Percentiles rank a stretch among this genome's conserved stretches.
phyloP scores from a whole-genome alignment of 768 basidiomycete genomes.

The Mycena amicta region DNA sequence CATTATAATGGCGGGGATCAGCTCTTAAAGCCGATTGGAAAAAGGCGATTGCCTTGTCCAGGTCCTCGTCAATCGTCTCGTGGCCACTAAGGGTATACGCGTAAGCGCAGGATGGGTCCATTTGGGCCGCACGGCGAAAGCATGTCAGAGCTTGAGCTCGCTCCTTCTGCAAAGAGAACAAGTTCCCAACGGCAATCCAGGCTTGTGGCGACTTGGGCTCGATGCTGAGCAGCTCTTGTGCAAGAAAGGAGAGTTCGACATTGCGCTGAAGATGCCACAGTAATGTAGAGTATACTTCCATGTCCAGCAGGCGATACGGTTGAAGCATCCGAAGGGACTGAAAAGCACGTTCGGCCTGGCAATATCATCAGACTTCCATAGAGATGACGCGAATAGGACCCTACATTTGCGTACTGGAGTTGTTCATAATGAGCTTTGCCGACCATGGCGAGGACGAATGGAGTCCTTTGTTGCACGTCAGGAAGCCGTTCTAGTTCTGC shows the following conservation, averaged over 20 bases:
- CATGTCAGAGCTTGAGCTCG: constrained; percentile 91
- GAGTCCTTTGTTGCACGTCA: constrained; percentile 67
- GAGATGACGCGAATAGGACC: constrained; percentile 35
- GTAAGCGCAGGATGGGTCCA: constrained; percentile 91
- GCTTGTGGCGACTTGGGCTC: constrained; percentile 82
- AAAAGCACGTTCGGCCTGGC: constrained; percentile 89
- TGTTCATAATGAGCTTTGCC: constrained; percentile 90
- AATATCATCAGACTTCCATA: constrained; percentile 21
- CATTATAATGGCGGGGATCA: constrained; percentile 94
- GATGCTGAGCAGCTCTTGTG: constrained; percentile 88
- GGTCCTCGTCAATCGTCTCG: constrained; percentile 94
- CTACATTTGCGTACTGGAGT: constrained; percentile 84
- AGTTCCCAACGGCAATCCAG: constrained; percentile 97
- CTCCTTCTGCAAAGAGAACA: constrained; percentile 94
- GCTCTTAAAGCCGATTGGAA: constrained; percentile 91
- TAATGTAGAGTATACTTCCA: constrained; percentile 96
- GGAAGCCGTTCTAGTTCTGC: constrained; percentile 79
- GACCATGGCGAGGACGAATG: constrained; percentile 79
- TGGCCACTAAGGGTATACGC: constrained; percentile 96
- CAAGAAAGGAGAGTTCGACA: constrained; percentile 86
- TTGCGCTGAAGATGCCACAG: constrained; percentile 91
- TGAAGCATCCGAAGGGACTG: constrained; percentile 77
- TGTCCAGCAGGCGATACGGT: constrained; percentile 88
- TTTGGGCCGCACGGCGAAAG: constrained; percentile 87
- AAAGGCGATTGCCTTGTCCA: constrained; percentile 88